These are phyloP conservation scores for Mortierella sp. DNA, from an alignment of 371 early-diverging fungal genomes.

Conservation along the genomic window DNA sequence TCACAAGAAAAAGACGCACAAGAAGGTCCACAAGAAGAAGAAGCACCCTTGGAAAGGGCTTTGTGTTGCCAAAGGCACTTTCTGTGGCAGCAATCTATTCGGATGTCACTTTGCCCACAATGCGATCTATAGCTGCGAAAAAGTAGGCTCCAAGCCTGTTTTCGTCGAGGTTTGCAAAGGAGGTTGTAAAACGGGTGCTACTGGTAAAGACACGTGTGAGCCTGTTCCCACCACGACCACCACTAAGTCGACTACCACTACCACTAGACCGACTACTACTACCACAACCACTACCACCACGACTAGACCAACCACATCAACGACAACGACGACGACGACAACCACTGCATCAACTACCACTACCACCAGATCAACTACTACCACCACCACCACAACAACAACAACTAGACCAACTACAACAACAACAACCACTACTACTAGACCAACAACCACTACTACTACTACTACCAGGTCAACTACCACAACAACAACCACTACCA, in stretches of 20 bases:
- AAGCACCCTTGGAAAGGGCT: constrained; percentile 21
- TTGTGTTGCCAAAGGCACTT: neutral
- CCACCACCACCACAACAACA: neutral
- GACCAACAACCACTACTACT: neutral
- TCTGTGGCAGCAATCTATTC: constrained; percentile 24
- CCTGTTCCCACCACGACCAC: neutral
- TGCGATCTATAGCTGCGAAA: constrained; percentile 9
- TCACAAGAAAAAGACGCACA: neutral
- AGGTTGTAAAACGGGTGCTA: neutral
- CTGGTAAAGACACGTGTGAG: too few species aligned
- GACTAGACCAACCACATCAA: neutral
- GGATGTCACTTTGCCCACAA: constrained; percentile 20
- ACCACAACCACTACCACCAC: neutral
- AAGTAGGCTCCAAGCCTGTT: neutral
- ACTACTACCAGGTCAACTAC: neutral
- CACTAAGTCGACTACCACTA: neutral
- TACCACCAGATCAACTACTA: neutral
- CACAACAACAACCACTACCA: neutral
- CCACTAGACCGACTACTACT: neutral
- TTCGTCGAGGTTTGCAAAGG: neutral
- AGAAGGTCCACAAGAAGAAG: neutral
- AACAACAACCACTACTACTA: neutral
- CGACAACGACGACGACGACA: neutral
- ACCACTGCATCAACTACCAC: neutral
- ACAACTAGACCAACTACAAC: neutral